These are phyloP conservation scores for Amanita thiersii DNA, from an alignment of 768 basidiomycete species.

Conservation along the genomic window DNA sequence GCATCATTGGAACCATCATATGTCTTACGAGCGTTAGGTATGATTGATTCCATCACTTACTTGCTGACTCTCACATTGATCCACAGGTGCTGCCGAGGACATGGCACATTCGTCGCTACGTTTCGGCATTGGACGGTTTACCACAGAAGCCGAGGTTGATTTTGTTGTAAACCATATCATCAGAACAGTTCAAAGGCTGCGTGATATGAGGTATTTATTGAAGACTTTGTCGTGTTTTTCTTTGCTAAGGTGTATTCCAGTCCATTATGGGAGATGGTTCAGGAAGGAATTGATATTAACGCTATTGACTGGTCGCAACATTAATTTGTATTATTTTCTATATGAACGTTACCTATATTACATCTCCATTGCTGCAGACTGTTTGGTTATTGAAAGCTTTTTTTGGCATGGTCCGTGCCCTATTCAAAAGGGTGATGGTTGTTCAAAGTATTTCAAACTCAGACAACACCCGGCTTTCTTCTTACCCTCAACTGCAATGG, in stretches of 20 bases:
- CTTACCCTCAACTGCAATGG: slow-evolving; percentile 48
- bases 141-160: slow-evolving; percentile 95
- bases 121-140: slow-evolving; percentile 97
- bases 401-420: slow-evolving; percentile 31
- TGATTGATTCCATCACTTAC: slow-evolving; percentile 10
- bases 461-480: slow-evolving; percentile 23
- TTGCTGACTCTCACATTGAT: slow-evolving; percentile 2
- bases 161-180: slow-evolving; percentile 87
- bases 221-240: slow-evolving; percentile 2
- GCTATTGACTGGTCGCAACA: slow-evolving; percentile 94
- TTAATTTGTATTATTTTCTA: slow-evolving; percentile 30
- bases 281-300: slow-evolving; percentile 95
- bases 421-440: slow-evolving; percentile 20
- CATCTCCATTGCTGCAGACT: no score
- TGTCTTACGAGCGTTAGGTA: slow-evolving; percentile 90
- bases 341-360: background rate
- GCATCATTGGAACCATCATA: slow-evolving; percentile 98
- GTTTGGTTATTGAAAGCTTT: background rate
- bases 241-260: slow-evolving; percentile 27
- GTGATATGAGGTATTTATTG: slow-evolving; percentile 77
- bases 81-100: slow-evolving; percentile 85
- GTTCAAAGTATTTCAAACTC: slow-evolving; percentile 35
- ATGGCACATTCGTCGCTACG: slow-evolving; percentile 98
- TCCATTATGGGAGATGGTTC: slow-evolving; percentile 99
- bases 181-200: slow-evolving; percentile 74